phyloP scores from a whole-genome alignment of 352 stramenopile species.

The Globisporangium heterothallicum region DNA sequence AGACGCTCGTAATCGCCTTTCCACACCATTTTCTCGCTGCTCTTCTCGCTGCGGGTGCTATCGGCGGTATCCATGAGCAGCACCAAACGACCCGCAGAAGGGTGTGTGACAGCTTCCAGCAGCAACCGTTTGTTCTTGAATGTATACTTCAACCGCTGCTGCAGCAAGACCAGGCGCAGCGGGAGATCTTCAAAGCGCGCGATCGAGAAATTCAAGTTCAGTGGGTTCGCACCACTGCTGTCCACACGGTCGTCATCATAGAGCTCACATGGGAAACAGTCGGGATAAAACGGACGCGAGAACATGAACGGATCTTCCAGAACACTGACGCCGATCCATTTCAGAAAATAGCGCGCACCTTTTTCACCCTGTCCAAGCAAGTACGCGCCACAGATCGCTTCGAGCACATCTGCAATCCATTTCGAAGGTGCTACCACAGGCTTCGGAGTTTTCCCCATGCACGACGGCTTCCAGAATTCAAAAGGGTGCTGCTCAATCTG shows the following conservation, averaged over 20 bases:
- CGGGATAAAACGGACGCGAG: conserved; percentile 47
- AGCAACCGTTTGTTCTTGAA: conserved; percentile 75
- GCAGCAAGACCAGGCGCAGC: conserved; percentile 45
- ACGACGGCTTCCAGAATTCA: conserved; percentile 83
- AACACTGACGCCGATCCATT: conserved; percentile 70
- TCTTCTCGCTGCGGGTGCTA: conserved; percentile 8
- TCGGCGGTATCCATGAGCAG: conserved; percentile 27
- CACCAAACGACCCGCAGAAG: conserved; percentile 60
- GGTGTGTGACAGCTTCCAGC: conserved; percentile 74
- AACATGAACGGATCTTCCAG: conserved; percentile 40
- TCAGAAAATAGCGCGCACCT: conserved; percentile 69
- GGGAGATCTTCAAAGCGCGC: conserved; percentile 54
- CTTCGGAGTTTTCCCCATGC: conserved; percentile 76
- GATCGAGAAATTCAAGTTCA: conserved; percentile 50
- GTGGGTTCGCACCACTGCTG: conserved; percentile 11
- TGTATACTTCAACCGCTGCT: conserved; percentile 78
- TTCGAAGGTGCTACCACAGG: conserved; percentile 68
- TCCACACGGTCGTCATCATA: conserved; percentile 29
- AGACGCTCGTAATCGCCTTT: conserved; percentile 86
- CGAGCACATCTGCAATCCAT: conserved; percentile 82
- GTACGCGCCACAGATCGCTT: conserved; percentile 79
- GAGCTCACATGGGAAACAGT: conserved; percentile 62
- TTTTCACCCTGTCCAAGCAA: conserved; percentile 63
- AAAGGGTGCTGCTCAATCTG: conserved; percentile 82
- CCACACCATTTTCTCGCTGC: conserved; percentile 47